Conservation (phyloP, 2,329 filamentous ascomycete species). For the Fusarium lyarnte region DNA sequence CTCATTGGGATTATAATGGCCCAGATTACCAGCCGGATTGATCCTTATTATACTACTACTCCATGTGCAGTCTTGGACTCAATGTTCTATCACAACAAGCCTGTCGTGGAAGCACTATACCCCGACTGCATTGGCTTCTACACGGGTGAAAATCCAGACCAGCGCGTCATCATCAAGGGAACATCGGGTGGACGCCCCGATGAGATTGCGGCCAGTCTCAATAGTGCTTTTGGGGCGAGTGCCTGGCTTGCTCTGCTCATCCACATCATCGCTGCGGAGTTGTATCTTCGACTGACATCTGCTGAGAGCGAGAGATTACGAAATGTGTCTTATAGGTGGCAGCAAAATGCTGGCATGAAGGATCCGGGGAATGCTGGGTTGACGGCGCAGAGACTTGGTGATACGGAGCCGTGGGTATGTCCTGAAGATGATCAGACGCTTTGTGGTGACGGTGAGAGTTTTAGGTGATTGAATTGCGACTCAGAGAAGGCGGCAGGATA, state of each 20-base stretch:
- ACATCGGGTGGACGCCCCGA: slow-evolving; percentile 44
- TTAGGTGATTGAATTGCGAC: not conserved
- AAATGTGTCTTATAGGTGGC: slow-evolving; percentile 64
- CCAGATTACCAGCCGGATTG: slow-evolving; percentile 48
- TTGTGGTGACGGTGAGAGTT: not conserved
- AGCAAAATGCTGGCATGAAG: slow-evolving; percentile 62
- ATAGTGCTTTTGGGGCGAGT: slow-evolving; percentile 60
- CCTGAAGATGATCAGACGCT: not conserved
- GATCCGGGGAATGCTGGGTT: slow-evolving; percentile 59
- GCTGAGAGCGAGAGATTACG: slow-evolving; percentile 63
- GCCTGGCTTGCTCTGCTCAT: slow-evolving; percentile 63
- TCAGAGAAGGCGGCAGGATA: not conserved
- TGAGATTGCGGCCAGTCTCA: slow-evolving; percentile 54
- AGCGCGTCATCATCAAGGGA: slow-evolving; percentile 43
- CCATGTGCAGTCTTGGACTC: slow-evolving; percentile 61
- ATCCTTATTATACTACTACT: slow-evolving; percentile 41
- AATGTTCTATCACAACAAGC: slow-evolving; percentile 45
- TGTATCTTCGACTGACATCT: slow-evolving; percentile 63
- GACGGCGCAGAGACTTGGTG: slow-evolving; percentile 45
- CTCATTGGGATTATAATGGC: slow-evolving; percentile 57
- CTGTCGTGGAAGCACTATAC: slow-evolving; percentile 49
- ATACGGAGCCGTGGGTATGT: slow-evolving; percentile 30
- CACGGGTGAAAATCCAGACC: slow-evolving; percentile 29
- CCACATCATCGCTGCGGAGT: slow-evolving; percentile 60
- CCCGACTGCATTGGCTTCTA: slow-evolving; percentile 56